phyloP scores from a whole-genome alignment of 345 rosid species.

The Syzygium grande region DNA sequence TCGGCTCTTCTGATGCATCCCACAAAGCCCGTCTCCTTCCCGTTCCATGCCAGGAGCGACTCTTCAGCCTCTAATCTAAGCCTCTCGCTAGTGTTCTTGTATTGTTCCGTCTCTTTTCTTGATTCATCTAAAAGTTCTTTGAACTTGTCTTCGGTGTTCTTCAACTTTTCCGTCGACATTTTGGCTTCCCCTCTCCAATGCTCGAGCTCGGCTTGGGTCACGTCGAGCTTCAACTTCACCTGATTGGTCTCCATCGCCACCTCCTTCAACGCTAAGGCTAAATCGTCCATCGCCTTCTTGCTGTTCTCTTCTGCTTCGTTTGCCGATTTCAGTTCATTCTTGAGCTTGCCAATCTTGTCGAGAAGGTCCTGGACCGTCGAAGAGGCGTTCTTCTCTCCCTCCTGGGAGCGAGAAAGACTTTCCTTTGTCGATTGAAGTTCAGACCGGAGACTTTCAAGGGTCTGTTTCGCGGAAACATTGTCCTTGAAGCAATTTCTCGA shows the following conservation, averaged over 20 bases:
- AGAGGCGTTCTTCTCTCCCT: conserved; percentile 24
- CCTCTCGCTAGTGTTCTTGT: conserved; percentile 54
- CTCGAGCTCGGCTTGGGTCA: conserved; percentile 33
- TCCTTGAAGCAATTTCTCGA: conserved; percentile 10
- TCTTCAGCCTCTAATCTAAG: conserved; percentile 75
- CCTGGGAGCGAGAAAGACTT: conserved; percentile 15
- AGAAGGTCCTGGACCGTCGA: conserved; percentile 11
- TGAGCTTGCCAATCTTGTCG: conserved; percentile 29
- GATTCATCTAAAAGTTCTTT: conserved; percentile 21
- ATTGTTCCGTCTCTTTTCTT: conserved; percentile 41
- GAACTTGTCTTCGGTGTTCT: conserved; percentile 20
- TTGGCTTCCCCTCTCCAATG: conserved; percentile 17
- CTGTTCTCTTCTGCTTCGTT: conserved; percentile 60
- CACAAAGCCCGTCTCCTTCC: conserved; percentile 66
- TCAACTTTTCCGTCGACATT: conserved; percentile 23
- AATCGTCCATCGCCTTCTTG: conserved; percentile 84
- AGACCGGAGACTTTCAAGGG: conserved; percentile 16
- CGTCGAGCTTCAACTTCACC: conserved; percentile 42
- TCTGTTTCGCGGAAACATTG: conserved; percentile 3
- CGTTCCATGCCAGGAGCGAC: conserved; percentile 65
- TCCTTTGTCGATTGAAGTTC: conserved; percentile 28
- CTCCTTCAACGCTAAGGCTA: conserved; percentile 72
- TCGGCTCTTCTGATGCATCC: conserved; percentile 60
- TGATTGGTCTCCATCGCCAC: conserved; percentile 54
- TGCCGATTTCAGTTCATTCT: conserved; percentile 37